Conservation (phyloP, 2,329 filamentous ascomycete genomes). For the Cytospora piceae region DNA sequence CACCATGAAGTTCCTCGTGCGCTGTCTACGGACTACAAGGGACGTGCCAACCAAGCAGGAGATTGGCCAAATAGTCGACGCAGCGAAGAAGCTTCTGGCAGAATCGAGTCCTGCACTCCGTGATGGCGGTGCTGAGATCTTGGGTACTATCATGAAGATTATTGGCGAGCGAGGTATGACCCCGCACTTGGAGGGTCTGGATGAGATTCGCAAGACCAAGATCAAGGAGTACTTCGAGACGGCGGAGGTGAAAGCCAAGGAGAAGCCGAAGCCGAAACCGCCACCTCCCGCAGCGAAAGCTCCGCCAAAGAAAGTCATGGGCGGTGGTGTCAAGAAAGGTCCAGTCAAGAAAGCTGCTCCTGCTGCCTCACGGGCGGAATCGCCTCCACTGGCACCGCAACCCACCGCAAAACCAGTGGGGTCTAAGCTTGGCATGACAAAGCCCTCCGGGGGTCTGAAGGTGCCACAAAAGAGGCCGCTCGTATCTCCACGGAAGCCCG, state of each 20-base stretch:
- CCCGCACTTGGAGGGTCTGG: conserved; percentile 85
- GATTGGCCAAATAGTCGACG: conserved; percentile 83
- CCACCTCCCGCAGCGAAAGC: conserved; percentile 56
- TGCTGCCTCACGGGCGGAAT: conserved; percentile 45
- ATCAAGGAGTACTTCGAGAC: conserved; percentile 90
- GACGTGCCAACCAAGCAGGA: conserved; percentile 85
- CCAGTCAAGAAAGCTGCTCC: conserved; percentile 51
- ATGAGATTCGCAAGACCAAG: conserved; percentile 94
- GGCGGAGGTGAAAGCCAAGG: conserved; percentile 85
- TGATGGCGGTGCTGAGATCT: conserved; percentile 85
- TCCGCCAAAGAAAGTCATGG: conserved; percentile 51
- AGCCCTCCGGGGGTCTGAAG: conserved; percentile 60
- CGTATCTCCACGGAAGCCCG: conserved; percentile 59
- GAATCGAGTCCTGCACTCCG: conserved; percentile 86
- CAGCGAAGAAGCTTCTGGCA: conserved; percentile 83
- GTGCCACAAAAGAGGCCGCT: conserved; percentile 61
- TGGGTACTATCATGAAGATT: conserved; percentile 98
- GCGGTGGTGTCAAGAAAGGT: conserved; percentile 55
- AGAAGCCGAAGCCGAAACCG: conserved; percentile 70
- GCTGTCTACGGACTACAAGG: conserved; percentile 80
- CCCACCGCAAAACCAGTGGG: conserved; percentile 57
- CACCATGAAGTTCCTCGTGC: conserved; percentile 89
- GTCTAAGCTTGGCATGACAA: conserved; percentile 61
- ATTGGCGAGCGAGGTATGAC: conserved; percentile 96
- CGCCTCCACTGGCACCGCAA: conserved; percentile 61